These are phyloP conservation scores for Podospora pseudoanserina DNA, from an alignment of 495 filamentous ascomycete genomes.

Conservation along the genomic window DNA sequence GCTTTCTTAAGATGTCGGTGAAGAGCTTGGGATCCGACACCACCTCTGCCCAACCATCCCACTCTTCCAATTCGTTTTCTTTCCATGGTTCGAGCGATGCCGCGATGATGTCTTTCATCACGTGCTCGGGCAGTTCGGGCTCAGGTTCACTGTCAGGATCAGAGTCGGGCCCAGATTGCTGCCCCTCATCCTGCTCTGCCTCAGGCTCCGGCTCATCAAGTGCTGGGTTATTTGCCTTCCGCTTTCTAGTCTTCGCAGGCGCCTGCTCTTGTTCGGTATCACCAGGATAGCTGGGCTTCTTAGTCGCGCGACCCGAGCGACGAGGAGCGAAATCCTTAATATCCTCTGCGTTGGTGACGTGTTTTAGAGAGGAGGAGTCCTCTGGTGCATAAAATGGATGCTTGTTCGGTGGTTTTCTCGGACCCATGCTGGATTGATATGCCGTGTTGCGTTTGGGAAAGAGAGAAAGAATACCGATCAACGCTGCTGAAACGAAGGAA, in stretches of 20 bases:
- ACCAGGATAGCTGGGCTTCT: conserved; percentile 13
- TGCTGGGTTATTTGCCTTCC: conserved; percentile 32
- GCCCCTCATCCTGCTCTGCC: no score
- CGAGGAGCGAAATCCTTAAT: conserved; percentile 15
- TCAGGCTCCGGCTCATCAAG: background rate
- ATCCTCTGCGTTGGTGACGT: background rate
- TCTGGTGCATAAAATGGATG: no score
- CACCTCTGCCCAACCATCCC: conserved; percentile 76
- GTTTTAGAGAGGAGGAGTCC: no score
- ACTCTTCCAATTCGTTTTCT: conserved; percentile 43
- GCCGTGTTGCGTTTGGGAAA: background rate
- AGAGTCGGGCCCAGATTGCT: no score
- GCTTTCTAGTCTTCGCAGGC: conserved; percentile 35
- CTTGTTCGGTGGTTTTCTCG: background rate
- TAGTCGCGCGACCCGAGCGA: conserved; percentile 35
- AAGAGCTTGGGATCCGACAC: conserved; percentile 89
- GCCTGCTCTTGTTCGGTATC: conserved; percentile 18
- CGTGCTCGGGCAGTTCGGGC: conserved; percentile 21
- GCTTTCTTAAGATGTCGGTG: conserved; percentile 73
- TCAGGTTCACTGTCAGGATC: no score
- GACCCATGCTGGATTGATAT: background rate
- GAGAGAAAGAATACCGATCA: background rate
- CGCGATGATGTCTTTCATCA: conserved; percentile 36
- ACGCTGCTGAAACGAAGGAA: background rate
- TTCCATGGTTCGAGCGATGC: conserved; percentile 36